phyloP scores from a whole-genome alignment of 345 rosid genomes.

The Bretschneidera sinensis region DNA sequence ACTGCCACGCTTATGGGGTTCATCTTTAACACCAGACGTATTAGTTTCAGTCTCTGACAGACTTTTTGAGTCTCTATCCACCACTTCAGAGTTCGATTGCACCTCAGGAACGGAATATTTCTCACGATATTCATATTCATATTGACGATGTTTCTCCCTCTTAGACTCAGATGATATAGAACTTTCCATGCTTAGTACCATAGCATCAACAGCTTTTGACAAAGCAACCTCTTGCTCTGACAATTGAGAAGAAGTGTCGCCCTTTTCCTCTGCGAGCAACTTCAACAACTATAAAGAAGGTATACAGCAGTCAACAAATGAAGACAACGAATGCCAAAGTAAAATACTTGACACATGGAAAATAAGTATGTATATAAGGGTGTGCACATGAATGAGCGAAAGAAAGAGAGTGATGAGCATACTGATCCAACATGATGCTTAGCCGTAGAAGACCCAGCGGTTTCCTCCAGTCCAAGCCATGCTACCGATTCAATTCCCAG shows the following conservation, averaged over 20 bases:
- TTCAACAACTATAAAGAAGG: constrained; percentile 55
- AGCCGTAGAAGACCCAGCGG: constrained; percentile 69
- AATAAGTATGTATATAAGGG: not conserved
- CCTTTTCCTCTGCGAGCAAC: constrained; percentile 67
- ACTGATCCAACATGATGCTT: constrained; percentile 87
- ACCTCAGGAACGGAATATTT: constrained; percentile 45
- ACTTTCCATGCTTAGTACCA: constrained; percentile 50
- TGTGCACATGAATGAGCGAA: too few species aligned
- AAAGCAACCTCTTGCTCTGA: constrained; percentile 60
- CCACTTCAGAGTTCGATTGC: constrained; percentile 30
- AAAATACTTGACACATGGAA: not conserved
- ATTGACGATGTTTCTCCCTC: constrained; percentile 72
- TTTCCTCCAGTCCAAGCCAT: constrained; percentile 89
- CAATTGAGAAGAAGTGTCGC: constrained; percentile 41
- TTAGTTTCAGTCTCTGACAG: constrained; percentile 19
- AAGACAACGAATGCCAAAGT: not conserved
- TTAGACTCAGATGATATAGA: constrained; percentile 46
- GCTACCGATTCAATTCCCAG: constrained; percentile 63
- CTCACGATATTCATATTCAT: constrained; percentile 67
- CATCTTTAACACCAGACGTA: constrained; percentile 16
- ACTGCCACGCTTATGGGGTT: constrained; percentile 19
- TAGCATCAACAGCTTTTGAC: constrained; percentile 70
- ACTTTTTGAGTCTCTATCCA: constrained; percentile 10
- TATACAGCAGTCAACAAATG: not conserved
- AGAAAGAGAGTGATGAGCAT: constrained; percentile 23